Base-by-base conservation (phyloP, 2,329 filamentous ascomycete genomes). In the Boeremia exigua region DNA sequence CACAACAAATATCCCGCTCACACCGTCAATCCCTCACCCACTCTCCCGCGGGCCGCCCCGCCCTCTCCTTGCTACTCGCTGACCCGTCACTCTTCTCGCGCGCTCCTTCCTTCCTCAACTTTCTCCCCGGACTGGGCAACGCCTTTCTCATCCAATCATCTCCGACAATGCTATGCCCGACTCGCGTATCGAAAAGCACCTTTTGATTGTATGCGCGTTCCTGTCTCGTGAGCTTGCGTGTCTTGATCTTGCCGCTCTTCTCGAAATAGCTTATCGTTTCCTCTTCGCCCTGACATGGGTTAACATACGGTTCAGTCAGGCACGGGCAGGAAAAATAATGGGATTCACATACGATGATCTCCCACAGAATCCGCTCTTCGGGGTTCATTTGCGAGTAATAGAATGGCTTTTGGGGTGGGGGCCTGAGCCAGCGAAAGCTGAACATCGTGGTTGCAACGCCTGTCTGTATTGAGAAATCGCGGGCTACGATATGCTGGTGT, bases 81-180 rank as follows among this genome's bases (percentile, higher is more conserved):
- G 11, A 4, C 8, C 2, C 7, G 9, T 30, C 29, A 38, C 14
- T 15, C 6, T 10, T 23, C n/a, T 36, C 14, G 19, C 12, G 3
- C 9, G 11, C 15, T 38, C 36, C 15, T 15, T 23, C 23, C 17
- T 15, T 19, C 8, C 17, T 38, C 19, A 4, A 10, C 36, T n/a
- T 10, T 27, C n/a, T 11, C n/a, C n/a, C 28, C 29, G 11, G 14
- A 9, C 9, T 6, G 19, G 23, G 27, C 19, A 36, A 2, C 59
- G 62, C 12, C 59, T 61, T 62, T 12, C 62, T 56, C 64, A 67
- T 67, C 62, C 64, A 67, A 28, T 67, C 64, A 23, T 67, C 64
- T 6, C 64, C 64, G 14, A 65, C 56, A 17, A 67, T 60, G 7
- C 56, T 61, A 47, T 65, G 56, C 3, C 62, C 61, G 12, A 60